These are phyloP conservation scores for Litsea cubeba DNA, from an alignment of 164 flowering plant species.

Conservation along the genomic window DNA sequence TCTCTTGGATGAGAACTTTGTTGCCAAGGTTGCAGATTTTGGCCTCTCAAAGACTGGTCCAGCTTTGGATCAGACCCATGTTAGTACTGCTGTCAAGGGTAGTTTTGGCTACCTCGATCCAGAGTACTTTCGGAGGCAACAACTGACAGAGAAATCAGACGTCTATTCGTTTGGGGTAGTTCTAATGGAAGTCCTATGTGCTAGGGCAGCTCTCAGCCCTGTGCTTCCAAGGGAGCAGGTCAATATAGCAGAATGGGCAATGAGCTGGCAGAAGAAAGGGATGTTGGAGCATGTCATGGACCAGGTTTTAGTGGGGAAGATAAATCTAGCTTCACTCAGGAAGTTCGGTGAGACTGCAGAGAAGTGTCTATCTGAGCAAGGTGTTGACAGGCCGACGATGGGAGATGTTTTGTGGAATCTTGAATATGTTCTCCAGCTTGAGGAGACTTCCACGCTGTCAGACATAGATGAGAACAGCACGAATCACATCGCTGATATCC, in stretches of 20 bases:
- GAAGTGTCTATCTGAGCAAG: constrained; percentile 83
- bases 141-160: constrained; percentile 87
- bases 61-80: constrained; percentile 85
- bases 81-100: constrained; percentile 95
- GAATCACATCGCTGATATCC: constrained; percentile 71
- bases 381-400: constrained; percentile 91
- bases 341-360: constrained; percentile 96
- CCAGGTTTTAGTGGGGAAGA: constrained; percentile 55
- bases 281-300: constrained; percentile 90
- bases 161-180: constrained; percentile 97
- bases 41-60: constrained; percentile 92
- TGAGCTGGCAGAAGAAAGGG: constrained; percentile 93
- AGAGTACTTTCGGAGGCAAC: constrained; percentile 90
- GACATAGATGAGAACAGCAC: constrained; percentile 92
- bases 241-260: constrained; percentile 94
- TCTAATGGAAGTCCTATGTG: constrained; percentile 84
- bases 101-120: constrained; percentile 95
- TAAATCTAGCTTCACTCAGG: constrained; percentile 73
- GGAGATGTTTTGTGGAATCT: constrained; percentile 95
- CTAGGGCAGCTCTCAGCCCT: constrained; percentile 84
- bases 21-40: constrained; percentile 91
- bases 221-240: constrained; percentile 93
- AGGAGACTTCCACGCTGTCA: constrained; percentile 66
- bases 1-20: constrained; percentile 77
- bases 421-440: constrained; percentile 89